Evolutionary conservation across 192 early-diverging fungal species (phyloP).

Genomic region (Coemansia sp.): DNA sequence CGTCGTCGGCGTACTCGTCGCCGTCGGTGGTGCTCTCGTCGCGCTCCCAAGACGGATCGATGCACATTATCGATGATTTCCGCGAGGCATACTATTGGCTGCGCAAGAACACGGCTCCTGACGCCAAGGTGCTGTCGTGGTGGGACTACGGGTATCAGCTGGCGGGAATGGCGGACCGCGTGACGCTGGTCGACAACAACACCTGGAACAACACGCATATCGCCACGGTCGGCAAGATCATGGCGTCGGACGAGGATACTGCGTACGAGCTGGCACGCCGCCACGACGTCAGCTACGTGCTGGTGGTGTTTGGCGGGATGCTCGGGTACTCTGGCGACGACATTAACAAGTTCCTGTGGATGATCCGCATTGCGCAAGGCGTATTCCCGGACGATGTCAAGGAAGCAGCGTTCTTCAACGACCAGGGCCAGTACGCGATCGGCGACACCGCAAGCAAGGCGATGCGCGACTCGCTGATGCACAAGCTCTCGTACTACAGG

Average conservation of each 20-base stretch:
- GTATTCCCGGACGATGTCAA: constrained; percentile 94
- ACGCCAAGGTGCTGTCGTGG: constrained; percentile 97
- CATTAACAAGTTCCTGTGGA: constrained; percentile 99
- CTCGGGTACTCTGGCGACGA: constrained; percentile 99
- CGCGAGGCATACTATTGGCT: constrained; percentile 99
- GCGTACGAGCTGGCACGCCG: constrained; percentile 87
- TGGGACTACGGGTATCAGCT: constrained; percentile 99
- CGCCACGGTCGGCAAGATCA: constrained; percentile 93
- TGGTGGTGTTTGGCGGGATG: constrained; percentile 95
- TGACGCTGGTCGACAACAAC: constrained; percentile 98
- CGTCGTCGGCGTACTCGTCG: constrained; percentile 96
- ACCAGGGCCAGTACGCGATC: constrained; percentile 87
- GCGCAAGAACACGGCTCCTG: constrained; percentile 88
- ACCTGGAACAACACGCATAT: constrained; percentile 99
- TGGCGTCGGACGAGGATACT: constrained; percentile 88
- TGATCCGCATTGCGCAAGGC: constrained; percentile 98
- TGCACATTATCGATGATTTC: constrained; percentile 99
- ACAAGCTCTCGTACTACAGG: constrained; percentile 97
- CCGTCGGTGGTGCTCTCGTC: constrained; percentile 98
- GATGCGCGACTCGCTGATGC: constrained; percentile 93
- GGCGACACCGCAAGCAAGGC: constrained; percentile 85
- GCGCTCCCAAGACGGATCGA: constrained; percentile 81
- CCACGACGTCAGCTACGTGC: constrained; percentile 96
- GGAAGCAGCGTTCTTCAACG: constrained; percentile 87
- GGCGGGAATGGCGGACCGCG: constrained; percentile 97